Percentiles rank a stretch among this genome's conserved stretches.
Conservation (phyloP, 2,329 filamentous ascomycete species). For the Emericellopsis atlantica region DNA sequence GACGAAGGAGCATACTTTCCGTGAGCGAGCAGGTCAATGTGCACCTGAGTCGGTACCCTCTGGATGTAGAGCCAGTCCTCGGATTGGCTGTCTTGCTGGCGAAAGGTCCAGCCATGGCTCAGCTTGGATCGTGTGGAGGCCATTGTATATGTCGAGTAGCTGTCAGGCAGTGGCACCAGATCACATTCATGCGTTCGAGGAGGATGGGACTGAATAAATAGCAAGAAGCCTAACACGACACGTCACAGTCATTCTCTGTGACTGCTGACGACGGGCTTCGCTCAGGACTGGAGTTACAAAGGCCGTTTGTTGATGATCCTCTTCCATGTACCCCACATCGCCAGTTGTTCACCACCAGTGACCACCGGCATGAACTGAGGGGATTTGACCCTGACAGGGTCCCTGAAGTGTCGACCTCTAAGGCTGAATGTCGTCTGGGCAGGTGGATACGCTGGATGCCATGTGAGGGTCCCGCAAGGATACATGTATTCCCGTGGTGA, state of each 20-base stretch:
- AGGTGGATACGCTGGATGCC: not conserved
- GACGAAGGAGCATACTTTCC: constrained; percentile 11
- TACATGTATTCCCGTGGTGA: not conserved
- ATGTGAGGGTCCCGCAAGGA: not conserved
- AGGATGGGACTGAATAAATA: not conserved
- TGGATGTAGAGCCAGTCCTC: constrained; percentile 16
- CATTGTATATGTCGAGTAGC: not conserved
- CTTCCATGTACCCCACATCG: no score
- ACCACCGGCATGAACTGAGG: no score
- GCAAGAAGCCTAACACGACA: not conserved
- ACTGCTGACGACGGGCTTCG: no score
- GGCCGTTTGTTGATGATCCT: no score
- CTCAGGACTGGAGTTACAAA: no score
- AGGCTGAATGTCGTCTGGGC: not conserved
- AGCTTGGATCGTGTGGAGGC: constrained; percentile 3
- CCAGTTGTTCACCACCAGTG: no score
- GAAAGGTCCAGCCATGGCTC: constrained; percentile 9
- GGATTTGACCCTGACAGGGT: no score
- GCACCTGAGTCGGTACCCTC: constrained; percentile 20
- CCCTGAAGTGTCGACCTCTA: not conserved
- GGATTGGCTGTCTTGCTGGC: constrained; percentile 4
- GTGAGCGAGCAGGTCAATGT: constrained; percentile 20
- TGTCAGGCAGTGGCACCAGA: not conserved
- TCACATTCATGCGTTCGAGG: no score
- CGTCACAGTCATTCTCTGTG: no score